These are phyloP conservation scores for Periconia sp. DNA, from an alignment of 2,329 filamentous ascomycete genomes.

Conservation along the genomic window DNA sequence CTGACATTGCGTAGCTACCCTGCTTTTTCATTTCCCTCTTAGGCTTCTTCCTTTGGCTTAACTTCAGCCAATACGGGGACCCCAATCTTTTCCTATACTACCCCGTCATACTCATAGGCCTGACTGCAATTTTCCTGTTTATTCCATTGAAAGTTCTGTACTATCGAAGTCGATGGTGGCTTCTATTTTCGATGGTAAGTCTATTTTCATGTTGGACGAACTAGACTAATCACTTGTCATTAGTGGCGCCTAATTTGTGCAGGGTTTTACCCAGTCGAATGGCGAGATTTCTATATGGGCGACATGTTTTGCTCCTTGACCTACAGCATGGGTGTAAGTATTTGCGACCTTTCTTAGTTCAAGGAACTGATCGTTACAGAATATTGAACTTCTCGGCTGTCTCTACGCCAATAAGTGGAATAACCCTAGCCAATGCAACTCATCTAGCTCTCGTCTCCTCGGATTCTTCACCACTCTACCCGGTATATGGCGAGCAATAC, in stretches of 20 bases:
- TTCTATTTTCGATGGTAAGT: constrained; percentile 83
- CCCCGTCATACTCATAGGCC: constrained; percentile 74
- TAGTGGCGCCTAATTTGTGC: constrained; percentile 84
- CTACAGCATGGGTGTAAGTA: constrained; percentile 79
- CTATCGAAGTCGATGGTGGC: constrained; percentile 78
- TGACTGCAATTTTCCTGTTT: constrained; percentile 71
- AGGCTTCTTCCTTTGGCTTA: constrained; percentile 84
- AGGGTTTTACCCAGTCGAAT: constrained; percentile 90
- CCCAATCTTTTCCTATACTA: constrained; percentile 79
- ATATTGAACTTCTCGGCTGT: constrained; percentile 92
- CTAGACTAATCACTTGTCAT: not conserved
- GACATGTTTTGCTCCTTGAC: constrained; percentile 97
- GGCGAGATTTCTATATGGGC: constrained; percentile 94
- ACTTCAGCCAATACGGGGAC: constrained; percentile 72
- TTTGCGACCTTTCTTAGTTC: not conserved
- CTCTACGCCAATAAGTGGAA: constrained; percentile 81
- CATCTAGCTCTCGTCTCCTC: constrained; percentile 75
- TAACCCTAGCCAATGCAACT: constrained; percentile 77
- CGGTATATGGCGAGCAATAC: constrained; percentile 84
- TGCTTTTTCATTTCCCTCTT: constrained; percentile 77
- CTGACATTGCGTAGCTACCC: constrained; percentile 61
- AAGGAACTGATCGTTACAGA: constrained; percentile 49
- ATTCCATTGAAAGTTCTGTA: constrained; percentile 75
- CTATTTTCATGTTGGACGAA: not conserved
- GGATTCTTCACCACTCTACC: constrained; percentile 85